Percentiles rank a stretch among this genome's conserved stretches.
Evolutionary conservation across 805 yeast species (phyloP).

Genomic region (Metschnikowia peoriensis): DNA sequence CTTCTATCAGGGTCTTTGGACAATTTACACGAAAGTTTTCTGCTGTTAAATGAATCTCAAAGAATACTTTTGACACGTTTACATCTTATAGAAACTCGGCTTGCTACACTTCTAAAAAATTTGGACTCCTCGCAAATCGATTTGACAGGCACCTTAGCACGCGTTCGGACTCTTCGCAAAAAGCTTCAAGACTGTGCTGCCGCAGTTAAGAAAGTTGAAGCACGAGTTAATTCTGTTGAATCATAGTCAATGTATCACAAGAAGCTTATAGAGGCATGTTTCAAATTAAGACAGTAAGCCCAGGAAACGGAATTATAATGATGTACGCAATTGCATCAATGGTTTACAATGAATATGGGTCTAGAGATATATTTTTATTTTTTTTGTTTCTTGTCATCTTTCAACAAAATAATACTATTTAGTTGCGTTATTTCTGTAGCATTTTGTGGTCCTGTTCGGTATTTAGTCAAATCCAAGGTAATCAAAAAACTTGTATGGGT

Average conservation of each 20-base stretch:
- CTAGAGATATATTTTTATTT: neutral
- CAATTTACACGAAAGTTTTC: slow-evolving; percentile 47
- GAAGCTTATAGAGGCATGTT: too few species aligned
- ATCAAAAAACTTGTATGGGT: slow-evolving; percentile 64
- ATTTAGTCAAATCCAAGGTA: slow-evolving; percentile 3
- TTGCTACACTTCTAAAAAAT: slow-evolving; percentile 24
- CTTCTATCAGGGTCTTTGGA: slow-evolving; percentile 55
- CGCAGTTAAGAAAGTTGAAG: slow-evolving; percentile 37
- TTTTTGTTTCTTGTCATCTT: neutral
- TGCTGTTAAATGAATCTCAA: slow-evolving; percentile 56
- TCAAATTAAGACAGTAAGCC: too few species aligned
- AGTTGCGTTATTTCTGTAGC: neutral
- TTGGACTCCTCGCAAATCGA: slow-evolving; percentile 22
- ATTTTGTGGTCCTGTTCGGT: neutral
- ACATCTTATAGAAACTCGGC: slow-evolving; percentile 38
- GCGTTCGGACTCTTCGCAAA: slow-evolving; percentile 30
- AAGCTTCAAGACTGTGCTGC: slow-evolving; percentile 27
- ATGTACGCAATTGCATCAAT: neutral
- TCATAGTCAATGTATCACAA: neutral
- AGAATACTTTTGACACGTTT: slow-evolving; percentile 50
- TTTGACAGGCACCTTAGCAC: slow-evolving; percentile 19
- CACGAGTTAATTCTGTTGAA: slow-evolving; percentile 22
- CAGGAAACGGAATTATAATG: too few species aligned
- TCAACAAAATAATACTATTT: neutral
- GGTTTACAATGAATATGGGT: neutral